Evolutionary conservation across 306 rosid species (phyloP).

Genomic region (Inga laurina): DNA sequence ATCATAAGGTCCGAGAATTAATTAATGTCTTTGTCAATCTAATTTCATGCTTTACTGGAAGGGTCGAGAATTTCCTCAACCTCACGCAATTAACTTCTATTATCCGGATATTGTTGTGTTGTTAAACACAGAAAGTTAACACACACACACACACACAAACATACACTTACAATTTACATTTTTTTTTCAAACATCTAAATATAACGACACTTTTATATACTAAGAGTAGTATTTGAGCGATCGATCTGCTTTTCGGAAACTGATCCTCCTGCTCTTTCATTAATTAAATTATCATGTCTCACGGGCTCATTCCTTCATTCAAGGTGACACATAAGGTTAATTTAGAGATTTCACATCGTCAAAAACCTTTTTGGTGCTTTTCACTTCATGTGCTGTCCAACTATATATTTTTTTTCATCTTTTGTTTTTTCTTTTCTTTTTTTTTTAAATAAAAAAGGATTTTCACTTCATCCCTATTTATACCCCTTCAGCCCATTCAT

Average conservation of each 20-base stretch:
- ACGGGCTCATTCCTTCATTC: conserved; percentile 25
- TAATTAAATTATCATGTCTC: neutral
- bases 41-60: neutral
- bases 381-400: conserved; percentile 69
- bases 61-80: too few relatives aligned
- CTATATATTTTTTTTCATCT: neutral
- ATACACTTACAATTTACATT: too few relatives aligned
- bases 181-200: too few relatives aligned
- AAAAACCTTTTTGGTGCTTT: conserved; percentile 29
- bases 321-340: conserved; percentile 23
- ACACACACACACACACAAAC: too few relatives aligned
- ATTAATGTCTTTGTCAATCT: too few relatives aligned
- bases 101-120: too few relatives aligned
- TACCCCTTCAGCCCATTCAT: conserved; percentile 27
- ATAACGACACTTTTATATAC: too few relatives aligned
- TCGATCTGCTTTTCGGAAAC: neutral
- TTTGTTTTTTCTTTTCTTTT: neutral
- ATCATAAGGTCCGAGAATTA: neutral
- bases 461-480: conserved; percentile 34
- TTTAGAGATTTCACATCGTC: conserved; percentile 28
- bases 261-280: neutral
- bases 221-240: neutral
- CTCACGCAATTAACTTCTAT: too few relatives aligned
- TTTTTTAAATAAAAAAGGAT: neutral
- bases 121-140: too few relatives aligned